Evolutionary conservation across 176 grass and related monocot genomes (phyloP).

Genomic region (Carex scoparia): DNA sequence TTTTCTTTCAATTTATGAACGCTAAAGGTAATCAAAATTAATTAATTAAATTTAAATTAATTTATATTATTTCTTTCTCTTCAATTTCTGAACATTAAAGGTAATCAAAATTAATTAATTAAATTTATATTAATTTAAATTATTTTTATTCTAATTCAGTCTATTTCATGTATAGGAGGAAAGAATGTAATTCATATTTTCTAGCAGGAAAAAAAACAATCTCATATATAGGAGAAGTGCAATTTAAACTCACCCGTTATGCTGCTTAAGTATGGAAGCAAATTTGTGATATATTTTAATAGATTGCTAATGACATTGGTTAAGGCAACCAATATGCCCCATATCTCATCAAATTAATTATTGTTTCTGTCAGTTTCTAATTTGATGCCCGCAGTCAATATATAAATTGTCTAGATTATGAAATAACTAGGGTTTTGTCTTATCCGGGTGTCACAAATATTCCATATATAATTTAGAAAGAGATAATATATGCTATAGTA

Average conservation of each 20-base stretch:
- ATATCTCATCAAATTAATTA: not conserved
- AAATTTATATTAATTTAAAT: too few relatives aligned
- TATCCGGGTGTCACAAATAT: not conserved
- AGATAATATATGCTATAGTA: not conserved
- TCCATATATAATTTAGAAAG: constrained; percentile 2
- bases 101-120: too few relatives aligned
- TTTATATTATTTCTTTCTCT: too few relatives aligned
- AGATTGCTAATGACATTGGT: constrained; percentile 1
- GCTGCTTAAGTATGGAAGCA: not conserved
- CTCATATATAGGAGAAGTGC: not conserved
- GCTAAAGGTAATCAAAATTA: too few relatives aligned
- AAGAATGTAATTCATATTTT: not conserved
- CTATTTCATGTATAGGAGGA: too few relatives aligned
- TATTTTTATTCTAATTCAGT: too few relatives aligned
- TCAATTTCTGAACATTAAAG: too few relatives aligned
- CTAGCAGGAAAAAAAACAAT: too few relatives aligned
- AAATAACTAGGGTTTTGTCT: not conserved
- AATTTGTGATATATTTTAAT: not conserved
- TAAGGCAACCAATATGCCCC: not conserved
- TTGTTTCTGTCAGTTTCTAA: not conserved
- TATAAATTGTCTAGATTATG: not conserved
- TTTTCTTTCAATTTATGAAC: too few relatives aligned
- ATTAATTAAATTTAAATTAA: too few relatives aligned
- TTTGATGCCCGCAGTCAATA: not conserved
- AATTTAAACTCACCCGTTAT: too few relatives aligned